Conservation (phyloP, 495 filamentous ascomycete species). For the Lasiosphaeriaceae sp. region DNA sequence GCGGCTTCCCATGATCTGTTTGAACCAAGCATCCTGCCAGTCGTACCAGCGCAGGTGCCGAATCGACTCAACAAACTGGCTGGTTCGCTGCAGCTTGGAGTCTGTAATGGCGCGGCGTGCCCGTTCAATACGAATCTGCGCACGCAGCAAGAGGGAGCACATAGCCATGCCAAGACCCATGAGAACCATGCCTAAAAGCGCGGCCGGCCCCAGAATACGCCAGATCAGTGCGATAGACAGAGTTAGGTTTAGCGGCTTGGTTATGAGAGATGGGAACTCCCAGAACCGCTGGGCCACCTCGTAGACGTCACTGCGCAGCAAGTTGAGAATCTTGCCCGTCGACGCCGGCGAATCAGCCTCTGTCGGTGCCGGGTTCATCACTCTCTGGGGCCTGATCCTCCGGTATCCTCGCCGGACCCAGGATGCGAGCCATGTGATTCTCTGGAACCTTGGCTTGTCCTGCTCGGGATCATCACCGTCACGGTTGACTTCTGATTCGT, state of each 20-base stretch:
- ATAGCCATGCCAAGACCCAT: slow-evolving; percentile 60
- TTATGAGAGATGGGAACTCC: slow-evolving; percentile 67
- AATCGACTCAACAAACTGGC: slow-evolving; percentile 78
- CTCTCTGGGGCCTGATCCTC: neutral
- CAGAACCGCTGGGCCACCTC: slow-evolving; percentile 78
- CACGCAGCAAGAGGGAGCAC: slow-evolving; percentile 59
- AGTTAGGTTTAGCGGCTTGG: slow-evolving; percentile 63
- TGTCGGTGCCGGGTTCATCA: neutral
- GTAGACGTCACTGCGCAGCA: slow-evolving; percentile 75
- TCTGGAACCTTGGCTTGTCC: slow-evolving; percentile 10
- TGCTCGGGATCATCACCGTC: slow-evolving; percentile 15
- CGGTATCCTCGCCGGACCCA: slow-evolving; percentile 11
- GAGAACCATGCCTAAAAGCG: slow-evolving; percentile 64
- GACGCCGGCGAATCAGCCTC: slow-evolving; percentile 55
- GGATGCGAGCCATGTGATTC: slow-evolving; percentile 6
- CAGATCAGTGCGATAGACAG: slow-evolving; percentile 68
- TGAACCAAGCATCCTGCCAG: slow-evolving; percentile 79
- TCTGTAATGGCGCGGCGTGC: slow-evolving; percentile 66
- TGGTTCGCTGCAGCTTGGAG: slow-evolving; percentile 64
- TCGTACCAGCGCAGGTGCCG: slow-evolving; percentile 85
- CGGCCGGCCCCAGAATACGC: slow-evolving; percentile 73
- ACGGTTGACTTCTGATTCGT: slow-evolving; percentile 20
- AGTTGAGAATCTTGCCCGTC: slow-evolving; percentile 79
- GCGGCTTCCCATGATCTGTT: slow-evolving; percentile 64
- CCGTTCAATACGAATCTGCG: slow-evolving; percentile 58